Conservation (phyloP, 1,284 basidiomycete species). For the Naganishia cerealis region DNA sequence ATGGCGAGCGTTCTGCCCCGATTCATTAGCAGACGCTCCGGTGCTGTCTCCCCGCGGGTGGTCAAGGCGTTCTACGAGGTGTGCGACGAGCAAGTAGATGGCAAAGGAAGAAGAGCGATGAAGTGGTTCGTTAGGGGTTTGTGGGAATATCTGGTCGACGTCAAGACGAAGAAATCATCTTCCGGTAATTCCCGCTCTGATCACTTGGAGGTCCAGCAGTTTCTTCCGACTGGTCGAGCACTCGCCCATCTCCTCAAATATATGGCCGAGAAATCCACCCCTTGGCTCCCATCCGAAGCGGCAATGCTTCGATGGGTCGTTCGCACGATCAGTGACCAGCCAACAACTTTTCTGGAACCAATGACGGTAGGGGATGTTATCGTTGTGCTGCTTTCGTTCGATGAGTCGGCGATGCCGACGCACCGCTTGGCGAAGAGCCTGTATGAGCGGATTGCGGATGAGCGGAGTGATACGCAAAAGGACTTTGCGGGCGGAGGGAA, state of each 20-base stretch:
- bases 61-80: slow-evolving; percentile 8
- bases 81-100: slow-evolving; percentile 10
- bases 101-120: slow-evolving; percentile 2
- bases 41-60: slow-evolving; percentile 1
- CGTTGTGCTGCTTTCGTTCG: slow-evolving; percentile 2
- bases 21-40: neutral
- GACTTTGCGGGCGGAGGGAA: neutral
- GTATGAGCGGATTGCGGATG: slow-evolving; percentile 13
- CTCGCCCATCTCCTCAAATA: slow-evolving; percentile 21
- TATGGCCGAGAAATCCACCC: slow-evolving; percentile 9
- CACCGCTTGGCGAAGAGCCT: neutral
- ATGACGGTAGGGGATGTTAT: slow-evolving; percentile 1
- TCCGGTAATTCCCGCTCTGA: neutral
- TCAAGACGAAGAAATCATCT: neutral
- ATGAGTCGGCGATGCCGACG: neutral
- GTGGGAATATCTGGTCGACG: slow-evolving; percentile 8
- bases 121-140: slow-evolving; percentile 9
- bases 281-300: slow-evolving; percentile 8
- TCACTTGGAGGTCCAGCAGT: neutral
- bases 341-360: slow-evolving; percentile 1
- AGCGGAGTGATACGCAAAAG: neutral
- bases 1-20: slow-evolving; percentile 5
- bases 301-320: slow-evolving; percentile 18
- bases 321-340: neutral
- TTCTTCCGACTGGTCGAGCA: slow-evolving; percentile 17